Conservation (phyloP, 331 rosid genomes). For the Pyracantha coccinea region DNA sequence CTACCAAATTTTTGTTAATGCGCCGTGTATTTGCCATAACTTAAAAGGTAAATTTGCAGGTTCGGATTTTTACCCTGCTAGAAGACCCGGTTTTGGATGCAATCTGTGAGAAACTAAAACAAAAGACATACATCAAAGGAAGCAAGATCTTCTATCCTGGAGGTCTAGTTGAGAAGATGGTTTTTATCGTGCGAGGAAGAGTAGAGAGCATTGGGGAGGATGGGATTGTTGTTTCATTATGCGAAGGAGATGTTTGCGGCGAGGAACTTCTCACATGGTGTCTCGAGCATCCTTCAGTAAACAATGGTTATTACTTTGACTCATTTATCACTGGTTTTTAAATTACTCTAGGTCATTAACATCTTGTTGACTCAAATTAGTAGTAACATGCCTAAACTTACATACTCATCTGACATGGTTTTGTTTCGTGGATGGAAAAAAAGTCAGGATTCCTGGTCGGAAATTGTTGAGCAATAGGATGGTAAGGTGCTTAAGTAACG, state of each 20-base stretch:
- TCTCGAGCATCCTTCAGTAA: constrained; percentile 73
- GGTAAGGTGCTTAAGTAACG: constrained; percentile 57
- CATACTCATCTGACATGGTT: not conserved
- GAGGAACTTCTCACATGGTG: constrained; percentile 86
- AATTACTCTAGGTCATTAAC: too few relatives aligned
- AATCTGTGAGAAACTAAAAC: constrained; percentile 68
- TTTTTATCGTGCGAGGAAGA: constrained; percentile 74
- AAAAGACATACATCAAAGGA: constrained; percentile 64
- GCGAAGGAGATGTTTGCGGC: constrained; percentile 82
- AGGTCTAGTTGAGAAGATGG: constrained; percentile 76
- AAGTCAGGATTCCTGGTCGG: constrained; percentile 41
- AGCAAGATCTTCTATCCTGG: constrained; percentile 48
- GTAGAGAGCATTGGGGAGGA: constrained; percentile 66
- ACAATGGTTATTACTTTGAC: constrained; percentile 37
- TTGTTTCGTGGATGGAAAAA: constrained; percentile 50
- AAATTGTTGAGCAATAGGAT: constrained; percentile 47
- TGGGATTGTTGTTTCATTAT: constrained; percentile 39
- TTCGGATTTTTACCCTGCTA: constrained; percentile 64
- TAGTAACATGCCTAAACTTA: too few relatives aligned
- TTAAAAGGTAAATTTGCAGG: constrained; percentile 36
- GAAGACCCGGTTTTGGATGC: constrained; percentile 70
- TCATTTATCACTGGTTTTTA: not conserved
- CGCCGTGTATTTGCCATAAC: not conserved
- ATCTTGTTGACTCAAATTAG: too few relatives aligned
- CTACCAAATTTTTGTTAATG: not conserved